These are phyloP conservation scores for Hygrophorus russula DNA, from an alignment of 768 basidiomycete genomes.

Conservation along the genomic window DNA sequence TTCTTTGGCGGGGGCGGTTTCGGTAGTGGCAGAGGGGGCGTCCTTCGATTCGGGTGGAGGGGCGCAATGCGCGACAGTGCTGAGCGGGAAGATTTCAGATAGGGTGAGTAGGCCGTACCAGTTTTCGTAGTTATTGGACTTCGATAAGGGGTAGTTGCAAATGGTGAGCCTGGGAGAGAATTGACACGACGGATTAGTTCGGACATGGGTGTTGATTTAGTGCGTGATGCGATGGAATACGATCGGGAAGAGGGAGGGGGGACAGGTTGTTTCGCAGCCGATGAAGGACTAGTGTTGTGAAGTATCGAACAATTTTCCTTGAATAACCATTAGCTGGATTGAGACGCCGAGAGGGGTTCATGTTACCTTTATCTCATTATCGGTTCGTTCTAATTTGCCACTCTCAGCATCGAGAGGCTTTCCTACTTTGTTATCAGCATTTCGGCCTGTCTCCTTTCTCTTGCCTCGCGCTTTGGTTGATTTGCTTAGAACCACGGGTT, in stretches of 20 bases:
- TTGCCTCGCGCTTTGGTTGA: slow-evolving; percentile 8
- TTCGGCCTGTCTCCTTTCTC: slow-evolving; percentile 8
- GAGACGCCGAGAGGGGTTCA: not conserved
- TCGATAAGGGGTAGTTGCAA: slow-evolving; percentile 21
- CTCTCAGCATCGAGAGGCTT: slow-evolving; percentile 9
- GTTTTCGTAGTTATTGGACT: slow-evolving; percentile 9
- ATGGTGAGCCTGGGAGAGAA: slow-evolving; percentile 55
- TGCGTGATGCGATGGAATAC: slow-evolving; percentile 38
- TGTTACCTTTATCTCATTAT: not conserved
- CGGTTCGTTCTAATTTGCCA: not conserved
- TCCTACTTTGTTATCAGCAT: too few species aligned
- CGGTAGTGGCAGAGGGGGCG: slow-evolving; percentile 70
- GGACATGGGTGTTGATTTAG: slow-evolving; percentile 52
- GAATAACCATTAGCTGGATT: not conserved
- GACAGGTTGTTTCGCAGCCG: slow-evolving; percentile 9
- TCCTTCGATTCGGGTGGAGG: slow-evolving; percentile 59
- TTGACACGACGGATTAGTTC: slow-evolving; percentile 68
- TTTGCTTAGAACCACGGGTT: slow-evolving; percentile 1
- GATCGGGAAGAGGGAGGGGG: slow-evolving; percentile 20
- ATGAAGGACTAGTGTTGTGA: slow-evolving; percentile 3
- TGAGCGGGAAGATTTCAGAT: slow-evolving; percentile 51
- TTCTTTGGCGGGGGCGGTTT: slow-evolving; percentile 57
- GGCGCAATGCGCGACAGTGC: slow-evolving; percentile 62
- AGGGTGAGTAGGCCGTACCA: slow-evolving; percentile 48
- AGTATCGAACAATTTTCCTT: slow-evolving; percentile 7